Base-by-base conservation (phyloP, 106 monocot species). In the Acanthochlamys bracteata region DNA sequence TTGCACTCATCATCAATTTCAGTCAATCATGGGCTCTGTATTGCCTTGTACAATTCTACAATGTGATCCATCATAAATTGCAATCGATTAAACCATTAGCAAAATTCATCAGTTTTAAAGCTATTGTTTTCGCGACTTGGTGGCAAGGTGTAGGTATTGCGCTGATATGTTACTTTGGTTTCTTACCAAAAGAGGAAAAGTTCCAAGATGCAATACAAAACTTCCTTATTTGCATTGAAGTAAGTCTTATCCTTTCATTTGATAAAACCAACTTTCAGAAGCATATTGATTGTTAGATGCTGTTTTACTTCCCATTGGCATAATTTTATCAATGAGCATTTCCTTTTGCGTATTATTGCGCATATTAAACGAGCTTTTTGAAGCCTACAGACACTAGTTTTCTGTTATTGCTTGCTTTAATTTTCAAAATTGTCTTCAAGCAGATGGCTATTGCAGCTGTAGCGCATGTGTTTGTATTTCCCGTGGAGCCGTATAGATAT, bases 101-200 rank as follows among this genome's bases (percentile, higher is more conserved):
- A 25, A 92, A 92, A 73, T 92, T 92, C 80, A 84, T 92, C 67
- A 92, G 92, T 73, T 92, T 92, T 63, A 92, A 92, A 57, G 92
- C 84, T 7, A 92, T 92, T 39, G 92, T 92, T 20, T 92, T 92
- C 59, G 92, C 92, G 24, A 92, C 92, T 59, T 88, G 92, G 92
- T 92, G 92, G 92, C 92, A 92, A 77, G 92, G 88, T 62, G 74
- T 92, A 12, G 84, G 82, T 51, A 84, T 92, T 57, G 84, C 84
- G 24, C 66, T 84, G 24, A 71, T 88, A 40, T 92, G 92, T 71
- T 82, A 84, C 58, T 64, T 83, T 60, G 83, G 83, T 24, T 42
- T 92, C 12, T 66, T 92, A n/a, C 87, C 87, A 0, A 82, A 84
- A 57, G 79, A 76, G 57, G 84, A 39, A 20, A 92, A 92, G 66